Conservation (phyloP, 106 monocot genomes). For the Dioscorea zingiberensis region DNA sequence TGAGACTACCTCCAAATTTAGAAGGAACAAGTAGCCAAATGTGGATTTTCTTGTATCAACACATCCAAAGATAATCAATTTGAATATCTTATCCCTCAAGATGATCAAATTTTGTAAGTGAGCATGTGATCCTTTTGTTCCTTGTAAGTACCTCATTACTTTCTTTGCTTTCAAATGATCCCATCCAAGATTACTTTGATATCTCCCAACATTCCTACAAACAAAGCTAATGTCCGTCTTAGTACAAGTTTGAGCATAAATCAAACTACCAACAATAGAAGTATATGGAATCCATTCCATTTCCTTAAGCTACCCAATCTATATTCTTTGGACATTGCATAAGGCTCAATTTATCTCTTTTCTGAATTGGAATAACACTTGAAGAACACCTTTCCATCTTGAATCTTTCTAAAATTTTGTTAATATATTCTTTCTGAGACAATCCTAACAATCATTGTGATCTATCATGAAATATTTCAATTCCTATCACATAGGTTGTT, state of each 20-base stretch:
- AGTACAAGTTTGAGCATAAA: background rate
- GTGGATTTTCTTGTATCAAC: too few relatives aligned
- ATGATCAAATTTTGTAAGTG: background rate
- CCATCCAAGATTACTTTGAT: background rate
- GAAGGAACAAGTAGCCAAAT: too few relatives aligned
- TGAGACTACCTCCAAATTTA: too few relatives aligned
- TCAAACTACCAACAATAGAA: background rate
- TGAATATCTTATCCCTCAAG: background rate
- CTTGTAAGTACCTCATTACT: background rate
- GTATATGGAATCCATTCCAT: background rate
- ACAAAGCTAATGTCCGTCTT: background rate
- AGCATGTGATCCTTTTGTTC: conserved; percentile 6
- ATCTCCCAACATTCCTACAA: background rate
- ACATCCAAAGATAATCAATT: too few relatives aligned
- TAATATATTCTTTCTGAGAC: background rate
- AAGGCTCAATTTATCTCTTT: background rate
- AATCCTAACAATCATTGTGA: background rate
- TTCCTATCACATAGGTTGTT: background rate
- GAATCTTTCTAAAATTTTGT: background rate
- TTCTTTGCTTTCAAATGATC: background rate
- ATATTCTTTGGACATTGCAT: background rate
- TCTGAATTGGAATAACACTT: background rate
- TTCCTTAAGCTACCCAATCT: background rate
- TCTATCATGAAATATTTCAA: background rate
- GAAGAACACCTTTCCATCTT: background rate